Evolutionary conservation across 2,329 filamentous ascomycete species (phyloP).

Genomic region (Sporothrix sp.): DNA sequence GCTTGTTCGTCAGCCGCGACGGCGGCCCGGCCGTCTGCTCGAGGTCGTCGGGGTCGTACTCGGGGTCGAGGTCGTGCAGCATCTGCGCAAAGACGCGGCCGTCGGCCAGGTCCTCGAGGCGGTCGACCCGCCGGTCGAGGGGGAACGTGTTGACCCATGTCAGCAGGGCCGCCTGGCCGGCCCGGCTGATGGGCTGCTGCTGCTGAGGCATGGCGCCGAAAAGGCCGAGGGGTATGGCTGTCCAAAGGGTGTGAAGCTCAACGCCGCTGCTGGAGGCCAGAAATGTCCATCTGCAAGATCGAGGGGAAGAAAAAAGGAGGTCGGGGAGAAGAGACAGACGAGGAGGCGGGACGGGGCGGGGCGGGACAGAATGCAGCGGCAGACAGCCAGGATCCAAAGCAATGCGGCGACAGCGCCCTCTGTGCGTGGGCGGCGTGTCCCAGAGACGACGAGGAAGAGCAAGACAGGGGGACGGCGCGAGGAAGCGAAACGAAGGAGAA

Average conservation of each 20-base stretch:
- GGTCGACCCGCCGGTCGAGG: constrained; percentile 35
- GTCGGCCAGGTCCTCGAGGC: constrained; percentile 43
- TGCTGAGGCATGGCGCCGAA: neutral
- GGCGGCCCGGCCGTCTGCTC: constrained; percentile 35
- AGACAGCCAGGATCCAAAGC: neutral
- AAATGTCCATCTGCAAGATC: neutral
- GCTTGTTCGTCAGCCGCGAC: constrained; percentile 55
- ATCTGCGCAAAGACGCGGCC: constrained; percentile 45
- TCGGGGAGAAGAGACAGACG: neutral
- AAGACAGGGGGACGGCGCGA: neutral
- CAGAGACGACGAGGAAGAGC: neutral
- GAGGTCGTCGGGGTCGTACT: constrained; percentile 46
- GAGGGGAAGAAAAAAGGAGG: neutral
- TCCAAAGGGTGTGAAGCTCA: neutral
- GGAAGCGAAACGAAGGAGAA: constrained; percentile 7
- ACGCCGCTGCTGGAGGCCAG: neutral
- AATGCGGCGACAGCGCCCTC: neutral
- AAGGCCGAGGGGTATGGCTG: neutral
- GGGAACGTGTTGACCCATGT: constrained; percentile 45
- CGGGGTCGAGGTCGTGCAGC: constrained; percentile 47
- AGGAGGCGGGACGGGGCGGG: neutral
- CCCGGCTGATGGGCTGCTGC: constrained; percentile 28
- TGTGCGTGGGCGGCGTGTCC: constrained; percentile 6
- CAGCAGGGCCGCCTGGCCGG: constrained; percentile 45
- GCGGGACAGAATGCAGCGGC: neutral